Conservation (phyloP, 75 land plant genomes). For the Cryptomeria japonica region DNA sequence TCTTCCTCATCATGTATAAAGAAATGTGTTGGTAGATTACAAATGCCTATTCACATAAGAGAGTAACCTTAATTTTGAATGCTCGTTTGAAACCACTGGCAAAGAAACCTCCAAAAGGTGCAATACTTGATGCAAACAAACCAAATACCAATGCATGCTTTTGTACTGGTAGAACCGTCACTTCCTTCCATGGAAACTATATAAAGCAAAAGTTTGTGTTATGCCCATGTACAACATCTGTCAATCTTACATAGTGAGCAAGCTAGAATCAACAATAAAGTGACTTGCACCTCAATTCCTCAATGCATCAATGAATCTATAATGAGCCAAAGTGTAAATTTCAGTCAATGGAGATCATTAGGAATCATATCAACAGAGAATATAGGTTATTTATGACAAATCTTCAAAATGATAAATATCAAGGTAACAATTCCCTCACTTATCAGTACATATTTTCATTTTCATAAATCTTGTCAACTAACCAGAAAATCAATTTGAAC, state of each 20-base stretch:
- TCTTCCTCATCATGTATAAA: neutral
- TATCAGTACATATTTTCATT: neutral
- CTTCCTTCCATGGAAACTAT: conserved; percentile 82
- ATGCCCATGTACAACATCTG: neutral
- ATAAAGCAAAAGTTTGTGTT: neutral
- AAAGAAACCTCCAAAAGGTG: conserved; percentile 99
- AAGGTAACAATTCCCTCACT: neutral
- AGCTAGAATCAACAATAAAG: neutral
- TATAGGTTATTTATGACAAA: neutral
- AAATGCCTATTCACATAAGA: conserved; percentile 1
- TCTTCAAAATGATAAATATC: neutral
- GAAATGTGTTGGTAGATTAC: neutral
- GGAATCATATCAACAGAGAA: neutral
- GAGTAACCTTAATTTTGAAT: conserved; percentile 85
- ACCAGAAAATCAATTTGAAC: neutral
- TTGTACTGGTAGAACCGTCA: conserved; percentile 80
- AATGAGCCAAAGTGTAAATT: neutral
- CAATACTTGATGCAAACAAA: conserved; percentile 95
- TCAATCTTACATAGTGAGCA: neutral
- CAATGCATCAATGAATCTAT: neutral
- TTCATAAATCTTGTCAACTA: neutral
- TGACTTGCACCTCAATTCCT: neutral
- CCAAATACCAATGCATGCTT: conserved; percentile 88
- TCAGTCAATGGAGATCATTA: neutral
- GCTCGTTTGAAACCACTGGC: conserved; percentile 99